Base-by-base conservation (phyloP, 179 eudicot species). In the Silene coronaria region DNA sequence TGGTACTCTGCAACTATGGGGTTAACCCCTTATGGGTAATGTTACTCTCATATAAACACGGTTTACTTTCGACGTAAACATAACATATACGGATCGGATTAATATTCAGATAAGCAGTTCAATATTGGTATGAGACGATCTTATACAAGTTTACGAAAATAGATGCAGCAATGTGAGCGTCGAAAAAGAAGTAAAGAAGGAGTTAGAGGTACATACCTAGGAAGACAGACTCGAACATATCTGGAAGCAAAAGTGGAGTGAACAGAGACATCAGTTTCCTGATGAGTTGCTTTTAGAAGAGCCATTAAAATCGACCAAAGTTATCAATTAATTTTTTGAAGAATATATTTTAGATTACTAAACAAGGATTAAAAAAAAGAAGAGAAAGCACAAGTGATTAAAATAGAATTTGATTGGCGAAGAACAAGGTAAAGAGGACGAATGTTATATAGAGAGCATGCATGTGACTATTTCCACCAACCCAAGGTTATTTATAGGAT, bases 221-320 rank as follows among this genome's bases (percentile, higher is more conserved):
- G 75, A 71, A 71, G 75, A 71, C 75, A 71, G 9, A 71, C 75
- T 6, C 75, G 75, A 28, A 71, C 75, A 71, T 71, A 71, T 71
- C 75, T 51, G 5, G 75, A 71, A 23, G 75, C 75, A 30, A 71
- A 71, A 30, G 75, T 71, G 14, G 75, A 71, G 45, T 71, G 75
- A 71, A 71, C 64, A 71, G 75, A 71, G 12, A 17, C 64, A 55
- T 71, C 75, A 53, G 42, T 51, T 71, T 71, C 63, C 2, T 8
- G 45, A 0, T 8, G 45, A 0, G 19, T 61, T 27, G 75, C 63
- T 28, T 71, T 71, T 24, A 61, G 21, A 51, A 71, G 63, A 24
- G 63, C 75, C 75, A 71, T 71, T 71, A 3, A n/a, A n/a, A n/a
- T n/a, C n/a, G n/a, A n/a, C n/a, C n/a, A n/a, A n/a, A n/a, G n/a